Evolutionary conservation across 2,329 filamentous ascomycete species (phyloP).

Genomic region (Colletotrichum trifolii): DNA sequence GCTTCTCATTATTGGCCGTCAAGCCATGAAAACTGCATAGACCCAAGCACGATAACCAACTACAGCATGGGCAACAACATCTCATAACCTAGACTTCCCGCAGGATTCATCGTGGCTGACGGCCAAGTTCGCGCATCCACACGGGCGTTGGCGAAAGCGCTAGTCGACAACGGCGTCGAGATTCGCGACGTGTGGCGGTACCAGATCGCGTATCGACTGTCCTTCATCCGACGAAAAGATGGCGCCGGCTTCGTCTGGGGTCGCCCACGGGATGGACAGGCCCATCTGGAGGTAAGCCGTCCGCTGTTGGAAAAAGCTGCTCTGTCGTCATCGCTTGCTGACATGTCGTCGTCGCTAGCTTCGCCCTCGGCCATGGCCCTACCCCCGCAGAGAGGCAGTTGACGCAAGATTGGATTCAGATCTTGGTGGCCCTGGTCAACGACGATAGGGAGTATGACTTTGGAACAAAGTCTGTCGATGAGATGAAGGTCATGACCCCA

Average conservation of each 20-base stretch:
- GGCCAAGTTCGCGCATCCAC: conserved; percentile 52
- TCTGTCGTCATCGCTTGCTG: not conserved
- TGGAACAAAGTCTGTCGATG: conserved; percentile 47
- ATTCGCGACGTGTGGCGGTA: conserved; percentile 53
- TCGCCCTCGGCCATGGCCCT: conserved; percentile 52
- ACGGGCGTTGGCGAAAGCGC: conserved; percentile 45
- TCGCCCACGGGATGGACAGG: conserved; percentile 54
- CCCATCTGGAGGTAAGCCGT: conserved; percentile 54
- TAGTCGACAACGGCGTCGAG: conserved; percentile 46
- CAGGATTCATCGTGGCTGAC: conserved; percentile 49
- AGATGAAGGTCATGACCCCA: conserved; percentile 50
- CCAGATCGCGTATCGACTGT: conserved; percentile 53
- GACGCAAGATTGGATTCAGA: conserved; percentile 52
- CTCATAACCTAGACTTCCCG: not conserved
- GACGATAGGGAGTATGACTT: conserved; percentile 44
- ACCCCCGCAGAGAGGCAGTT: conserved; percentile 46
- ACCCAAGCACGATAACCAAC: too few species aligned
- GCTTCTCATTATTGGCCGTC: too few species aligned
- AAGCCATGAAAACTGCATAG: too few species aligned
- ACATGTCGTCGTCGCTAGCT: conserved; percentile 40
- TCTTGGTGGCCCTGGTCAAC: conserved; percentile 51
- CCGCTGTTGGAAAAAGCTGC: not conserved
- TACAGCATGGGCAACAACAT: too few species aligned
- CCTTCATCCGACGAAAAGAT: conserved; percentile 53
- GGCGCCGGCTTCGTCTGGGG: conserved; percentile 48